Base-by-base conservation (phyloP, 441 rosid species). In the Jatropha multifida region DNA sequence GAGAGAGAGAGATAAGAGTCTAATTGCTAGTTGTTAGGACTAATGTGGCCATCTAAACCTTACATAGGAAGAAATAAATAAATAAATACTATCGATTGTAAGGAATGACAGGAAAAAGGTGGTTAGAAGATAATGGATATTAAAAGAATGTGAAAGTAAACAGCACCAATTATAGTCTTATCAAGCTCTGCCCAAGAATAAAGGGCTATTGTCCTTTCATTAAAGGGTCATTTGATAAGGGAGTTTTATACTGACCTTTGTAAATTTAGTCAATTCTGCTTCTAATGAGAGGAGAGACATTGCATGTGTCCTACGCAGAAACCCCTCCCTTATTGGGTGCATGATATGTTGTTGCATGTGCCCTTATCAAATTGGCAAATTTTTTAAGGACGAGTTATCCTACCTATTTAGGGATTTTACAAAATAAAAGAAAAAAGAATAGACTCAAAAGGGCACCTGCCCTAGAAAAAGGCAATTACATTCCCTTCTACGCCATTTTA, bases 251-350 rank as follows among this genome's bases (percentile, higher is more conserved):
- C 11, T 56, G 18, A 0, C 0, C 10, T 11, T 9, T 37, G 63
- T 26, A 32, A 63, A 59, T 20, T 42, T 54, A 9, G 65, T 61
- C 71, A 62, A 41, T 70, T 69, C n/a, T 42, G 12, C 52, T 71
- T 10, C 42, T 32, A 44, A 48, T 48, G 11, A 26, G 49, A 44
- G 55, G 42, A 15, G 74, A 74, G 82, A 85, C 87, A 80, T 6
- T 27, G 65, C 85, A 80, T 78, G 82, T 81, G 86, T 75, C 59
- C 40, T 67, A 58, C 63, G 44, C 40, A 13, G 4, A 73, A 81
- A 52, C 23, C 49, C 12, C 60, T 5, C 64, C 46, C 71, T 52
- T 48, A 52, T 74, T 68, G 76, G 77, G 40, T 62, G 66, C 81
- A 68, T 74, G 82, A 64, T 32, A 69, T 54, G 75, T 76, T 73